These are phyloP conservation scores for Oryza meyeriana DNA, from an alignment of 176 grass and related monocot species.

Conservation along the genomic window DNA sequence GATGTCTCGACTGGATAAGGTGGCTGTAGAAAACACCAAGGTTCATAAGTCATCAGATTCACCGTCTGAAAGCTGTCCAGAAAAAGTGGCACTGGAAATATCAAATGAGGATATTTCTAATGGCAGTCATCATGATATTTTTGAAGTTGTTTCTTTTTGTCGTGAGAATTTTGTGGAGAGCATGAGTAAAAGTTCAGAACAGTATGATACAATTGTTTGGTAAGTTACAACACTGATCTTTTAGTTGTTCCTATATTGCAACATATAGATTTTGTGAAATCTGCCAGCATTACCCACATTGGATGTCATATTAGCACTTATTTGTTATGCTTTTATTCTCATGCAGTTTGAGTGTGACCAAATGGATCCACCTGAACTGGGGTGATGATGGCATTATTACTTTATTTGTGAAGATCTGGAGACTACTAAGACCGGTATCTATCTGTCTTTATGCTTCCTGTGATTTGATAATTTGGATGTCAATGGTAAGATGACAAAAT, in stretches of 20 bases:
- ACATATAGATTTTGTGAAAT: neutral
- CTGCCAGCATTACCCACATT: neutral
- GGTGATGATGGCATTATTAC: constrained; percentile 89
- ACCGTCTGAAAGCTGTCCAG: constrained; percentile 10
- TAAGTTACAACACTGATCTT: constrained; percentile 38
- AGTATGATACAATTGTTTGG: constrained; percentile 90
- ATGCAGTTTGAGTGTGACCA: constrained; percentile 97
- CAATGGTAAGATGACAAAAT: constrained; percentile 5
- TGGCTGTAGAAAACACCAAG: constrained; percentile 17
- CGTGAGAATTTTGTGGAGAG: constrained; percentile 79
- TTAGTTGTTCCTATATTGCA: neutral
- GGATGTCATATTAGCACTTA: neutral
- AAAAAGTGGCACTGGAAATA: constrained; percentile 20
- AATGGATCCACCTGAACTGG: constrained; percentile 99
- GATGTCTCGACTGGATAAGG: constrained; percentile 35
- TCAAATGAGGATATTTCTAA: constrained; percentile 34
- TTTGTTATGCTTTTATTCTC: constrained; percentile 25
- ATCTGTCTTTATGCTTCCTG: constrained; percentile 14
- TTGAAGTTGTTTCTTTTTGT: constrained; percentile 54
- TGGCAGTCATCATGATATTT: constrained; percentile 36
- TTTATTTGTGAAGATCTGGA: constrained; percentile 94
- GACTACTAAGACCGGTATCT: constrained; percentile 75
- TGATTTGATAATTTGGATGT: neutral
- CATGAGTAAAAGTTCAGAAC: constrained; percentile 52
- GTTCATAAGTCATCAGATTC: constrained; percentile 19